Base-by-base conservation (phyloP, 1,284 basidiomycete genomes). In the Schizopora paradoxa region DNA sequence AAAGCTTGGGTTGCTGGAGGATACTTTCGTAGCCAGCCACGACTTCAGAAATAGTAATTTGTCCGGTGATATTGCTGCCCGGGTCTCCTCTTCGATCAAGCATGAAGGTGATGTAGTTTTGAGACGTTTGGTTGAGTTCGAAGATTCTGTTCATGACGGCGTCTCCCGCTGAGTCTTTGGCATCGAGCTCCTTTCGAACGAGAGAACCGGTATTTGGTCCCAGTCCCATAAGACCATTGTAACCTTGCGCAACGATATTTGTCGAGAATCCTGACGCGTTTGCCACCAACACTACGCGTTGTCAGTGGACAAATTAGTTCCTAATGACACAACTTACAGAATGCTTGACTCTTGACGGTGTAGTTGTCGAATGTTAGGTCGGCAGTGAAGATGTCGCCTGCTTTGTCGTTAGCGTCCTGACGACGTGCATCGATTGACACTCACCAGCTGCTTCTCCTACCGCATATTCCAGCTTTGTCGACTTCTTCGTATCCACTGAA, bases 161-260 rank as follows among this genome's bases (percentile, higher is more conserved):
- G 62, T 82, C 72, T 26, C 73, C 84, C 5, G 68, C 59, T 40
- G 62, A 49, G 28, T 68, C 66, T 45, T 66, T 43, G 4, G 34
- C 23, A 25, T 47, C 67, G 40, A 86, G 55, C 48, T 79, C 76
- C 53, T 78, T 69, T 41, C 69, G 70, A 49, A 88, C 77, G 31
- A 74, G 66, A 35, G 82, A 85, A 45, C 80, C 83, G 21, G 76
- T 67, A 63, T 85, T 86, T 14, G 84, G 84, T 22, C 85, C 86
- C 10, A 88, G 72, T 8, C 85, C 85, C 27, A 88, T 66, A 22
- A 88, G 76, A 34, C 85, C 85, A 49, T 79, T 71, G 54, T 79
- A 85, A 0, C 84, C 79, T 59, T 82, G 73, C 3, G 69, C 39
- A 39, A 71, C 61, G 56, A 83, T 79, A 53, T 83, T 63, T 23